These are phyloP conservation scores for Zymoseptoria pseudotritici DNA, from an alignment of 2,329 filamentous ascomycete species.

Conservation along the genomic window DNA sequence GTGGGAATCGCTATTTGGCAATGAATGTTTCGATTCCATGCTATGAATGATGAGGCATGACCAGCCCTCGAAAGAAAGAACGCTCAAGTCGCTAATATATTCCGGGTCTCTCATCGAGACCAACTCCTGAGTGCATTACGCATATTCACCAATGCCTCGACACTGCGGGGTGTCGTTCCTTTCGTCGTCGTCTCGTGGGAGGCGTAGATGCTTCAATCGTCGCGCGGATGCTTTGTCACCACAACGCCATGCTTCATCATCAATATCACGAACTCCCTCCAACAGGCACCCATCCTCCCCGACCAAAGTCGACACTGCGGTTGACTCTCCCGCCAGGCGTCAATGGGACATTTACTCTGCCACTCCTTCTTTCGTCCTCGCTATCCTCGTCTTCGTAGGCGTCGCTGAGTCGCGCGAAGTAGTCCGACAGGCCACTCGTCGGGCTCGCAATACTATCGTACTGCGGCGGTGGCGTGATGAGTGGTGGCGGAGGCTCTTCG, in stretches of 20 bases:
- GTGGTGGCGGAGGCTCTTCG: conserved; percentile 64
- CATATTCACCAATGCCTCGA: background rate
- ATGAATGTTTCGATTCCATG: background rate
- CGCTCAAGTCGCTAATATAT: background rate
- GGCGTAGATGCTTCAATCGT: background rate
- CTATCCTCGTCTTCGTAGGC: conserved; percentile 43
- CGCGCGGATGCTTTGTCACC: background rate
- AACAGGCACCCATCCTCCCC: conserved; percentile 35
- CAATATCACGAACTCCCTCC: conserved; percentile 5
- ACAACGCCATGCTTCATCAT: conserved; percentile 4
- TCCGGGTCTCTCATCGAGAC: background rate
- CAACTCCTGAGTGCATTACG: background rate
- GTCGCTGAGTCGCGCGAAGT: conserved; percentile 72
- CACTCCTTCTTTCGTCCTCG: conserved; percentile 18
- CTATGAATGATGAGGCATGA: background rate
- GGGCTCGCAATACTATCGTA: conserved; percentile 74
- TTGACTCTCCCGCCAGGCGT: conserved; percentile 57
- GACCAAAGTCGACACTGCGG: conserved; percentile 56
- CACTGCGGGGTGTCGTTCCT: background rate
- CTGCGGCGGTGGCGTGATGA: conserved; percentile 74
- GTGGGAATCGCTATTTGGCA: background rate
- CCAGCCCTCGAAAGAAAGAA: background rate
- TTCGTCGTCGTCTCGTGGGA: background rate
- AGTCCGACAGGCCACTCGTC: conserved; percentile 68
- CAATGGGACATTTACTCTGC: conserved; percentile 50